Conservation (phyloP, 345 rosid genomes). For the Pistacia atlantica region DNA sequence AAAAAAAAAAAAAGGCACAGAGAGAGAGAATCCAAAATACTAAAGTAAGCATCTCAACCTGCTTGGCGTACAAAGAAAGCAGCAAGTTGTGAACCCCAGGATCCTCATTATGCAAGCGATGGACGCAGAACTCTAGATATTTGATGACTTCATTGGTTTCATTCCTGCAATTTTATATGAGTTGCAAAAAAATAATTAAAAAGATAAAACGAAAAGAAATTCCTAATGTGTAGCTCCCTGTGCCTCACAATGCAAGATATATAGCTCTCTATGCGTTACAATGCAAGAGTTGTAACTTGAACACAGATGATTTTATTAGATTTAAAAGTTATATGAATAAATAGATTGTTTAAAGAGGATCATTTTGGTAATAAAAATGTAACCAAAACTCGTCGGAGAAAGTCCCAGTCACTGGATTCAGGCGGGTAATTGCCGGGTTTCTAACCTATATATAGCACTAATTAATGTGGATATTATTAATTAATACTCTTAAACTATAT, state of each 20-base stretch:
- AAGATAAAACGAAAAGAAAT: constrained; percentile 8
- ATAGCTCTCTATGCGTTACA: background rate
- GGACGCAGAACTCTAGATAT: constrained; percentile 91
- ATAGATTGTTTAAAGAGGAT: too few relatives aligned
- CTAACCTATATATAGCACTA: too few relatives aligned
- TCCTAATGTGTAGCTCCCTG: constrained; percentile 1
- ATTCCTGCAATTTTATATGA: constrained; percentile 60
- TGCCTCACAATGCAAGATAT: background rate
- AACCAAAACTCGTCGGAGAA: too few relatives aligned
- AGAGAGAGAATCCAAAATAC: background rate
- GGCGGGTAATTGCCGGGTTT: too few relatives aligned
- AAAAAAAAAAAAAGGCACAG: background rate
- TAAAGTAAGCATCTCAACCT: constrained; percentile 52
- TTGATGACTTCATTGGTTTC: constrained; percentile 99
- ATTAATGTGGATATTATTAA: too few relatives aligned
- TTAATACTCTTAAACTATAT: too few relatives aligned
- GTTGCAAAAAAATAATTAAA: background rate
- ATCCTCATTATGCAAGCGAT: constrained; percentile 89
- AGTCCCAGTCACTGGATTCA: too few relatives aligned
- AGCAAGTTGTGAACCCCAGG: constrained; percentile 96
- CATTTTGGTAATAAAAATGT: too few relatives aligned
- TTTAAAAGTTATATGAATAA: too few relatives aligned
- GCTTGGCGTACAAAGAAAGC: constrained; percentile 94
- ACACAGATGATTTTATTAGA: background rate
- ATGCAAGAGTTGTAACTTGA: background rate